Conservation (phyloP, 371 early-diverging fungal species). For the Funneliformis caledonium region DNA sequence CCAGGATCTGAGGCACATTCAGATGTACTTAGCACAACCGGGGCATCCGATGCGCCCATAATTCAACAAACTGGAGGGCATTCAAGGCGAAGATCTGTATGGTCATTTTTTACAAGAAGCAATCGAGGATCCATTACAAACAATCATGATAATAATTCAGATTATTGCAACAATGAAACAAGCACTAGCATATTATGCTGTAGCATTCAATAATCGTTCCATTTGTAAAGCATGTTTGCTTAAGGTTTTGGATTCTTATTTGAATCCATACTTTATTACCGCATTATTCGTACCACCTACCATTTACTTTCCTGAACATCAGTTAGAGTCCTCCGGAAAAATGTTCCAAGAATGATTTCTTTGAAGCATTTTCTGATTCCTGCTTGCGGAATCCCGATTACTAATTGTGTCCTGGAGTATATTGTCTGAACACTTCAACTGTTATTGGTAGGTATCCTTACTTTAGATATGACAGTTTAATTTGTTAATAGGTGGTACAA, state of each 20-base stretch:
- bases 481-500: no score
- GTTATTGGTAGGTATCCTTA: background rate
- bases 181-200: background rate
- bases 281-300: background rate
- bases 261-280: background rate
- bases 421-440: background rate
- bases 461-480: no score
- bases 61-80: background rate
- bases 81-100: background rate
- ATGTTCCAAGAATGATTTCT: background rate
- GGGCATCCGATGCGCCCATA: slow-evolving; percentile 8
- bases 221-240: background rate
- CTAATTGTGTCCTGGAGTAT: background rate
- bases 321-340: background rate
- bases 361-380: background rate
- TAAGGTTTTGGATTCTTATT: background rate
- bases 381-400: background rate
- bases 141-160: background rate
- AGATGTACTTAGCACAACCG: slow-evolving; percentile 22
- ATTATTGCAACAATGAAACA: background rate
- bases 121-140: no score
- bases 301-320: no score
- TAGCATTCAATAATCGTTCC: background rate
- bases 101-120: background rate
- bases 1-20: slow-evolving; percentile 25